Evolutionary conservation across 257 asterid genomes (phyloP).

Genomic region (Vinca minor): DNA sequence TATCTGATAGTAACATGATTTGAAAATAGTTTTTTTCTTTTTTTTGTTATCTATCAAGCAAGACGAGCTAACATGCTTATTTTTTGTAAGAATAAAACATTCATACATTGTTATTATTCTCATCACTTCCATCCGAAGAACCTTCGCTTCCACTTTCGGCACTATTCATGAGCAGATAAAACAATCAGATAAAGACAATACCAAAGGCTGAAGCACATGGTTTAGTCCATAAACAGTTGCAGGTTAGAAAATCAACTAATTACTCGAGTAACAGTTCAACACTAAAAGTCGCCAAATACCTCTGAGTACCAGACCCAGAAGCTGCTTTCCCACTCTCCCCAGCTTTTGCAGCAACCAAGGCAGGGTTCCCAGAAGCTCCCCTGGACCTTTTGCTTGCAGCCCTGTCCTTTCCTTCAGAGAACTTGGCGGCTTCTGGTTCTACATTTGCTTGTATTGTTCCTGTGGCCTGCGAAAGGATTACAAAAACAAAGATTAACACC

Average conservation of each 20-base stretch:
- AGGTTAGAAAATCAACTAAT: constrained; percentile 10
- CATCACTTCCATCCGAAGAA: constrained; percentile 79
- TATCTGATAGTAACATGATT: neutral
- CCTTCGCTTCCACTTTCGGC: constrained; percentile 87
- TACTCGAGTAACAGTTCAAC: constrained; percentile 3
- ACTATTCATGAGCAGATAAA: constrained; percentile 42
- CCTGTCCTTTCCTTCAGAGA: constrained; percentile 53
- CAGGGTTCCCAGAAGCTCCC: constrained; percentile 43
- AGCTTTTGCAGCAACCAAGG: constrained; percentile 33
- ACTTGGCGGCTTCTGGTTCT: constrained; percentile 57
- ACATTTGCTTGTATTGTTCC: constrained; percentile 39
- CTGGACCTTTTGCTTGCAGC: constrained; percentile 46
- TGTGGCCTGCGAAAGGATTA: constrained; percentile 32
- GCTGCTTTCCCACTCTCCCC: constrained; percentile 58
- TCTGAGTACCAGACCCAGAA: constrained; percentile 86
- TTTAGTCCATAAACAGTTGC: neutral
- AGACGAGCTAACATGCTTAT: neutral
- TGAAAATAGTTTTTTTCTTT: too few relatives aligned
- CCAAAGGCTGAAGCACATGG: neutral
- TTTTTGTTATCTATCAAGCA: neutral
- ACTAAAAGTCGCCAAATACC: constrained; percentile 32
- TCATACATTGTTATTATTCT: constrained; percentile 54
- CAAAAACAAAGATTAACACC: neutral
- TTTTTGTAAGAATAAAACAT: too few relatives aligned
- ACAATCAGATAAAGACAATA: constrained; percentile 19